Conservation (phyloP, 441 rosid species). For the Aquilaria agallochum region DNA sequence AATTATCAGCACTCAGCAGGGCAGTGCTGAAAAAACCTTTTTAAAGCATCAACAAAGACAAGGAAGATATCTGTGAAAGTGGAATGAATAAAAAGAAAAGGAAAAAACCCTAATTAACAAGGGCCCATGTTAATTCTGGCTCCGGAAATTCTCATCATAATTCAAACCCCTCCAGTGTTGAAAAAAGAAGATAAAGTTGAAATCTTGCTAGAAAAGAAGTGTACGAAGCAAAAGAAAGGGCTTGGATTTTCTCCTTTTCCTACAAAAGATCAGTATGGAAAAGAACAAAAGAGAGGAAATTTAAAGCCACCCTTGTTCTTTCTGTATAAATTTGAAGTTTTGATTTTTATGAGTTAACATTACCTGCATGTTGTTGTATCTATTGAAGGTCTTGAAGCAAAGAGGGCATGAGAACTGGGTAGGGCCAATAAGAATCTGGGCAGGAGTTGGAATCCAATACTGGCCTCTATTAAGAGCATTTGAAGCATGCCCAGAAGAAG, state of each 20-base stretch:
- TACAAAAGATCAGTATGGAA: conserved; percentile 22
- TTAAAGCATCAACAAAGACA: conserved; percentile 15
- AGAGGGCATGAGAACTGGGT: conserved; percentile 84
- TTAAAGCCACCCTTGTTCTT: conserved; percentile 9
- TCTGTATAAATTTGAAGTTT: conserved; percentile 2
- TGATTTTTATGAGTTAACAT: not conserved
- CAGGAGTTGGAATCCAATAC: conserved; percentile 85
- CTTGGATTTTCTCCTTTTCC: conserved; percentile 15
- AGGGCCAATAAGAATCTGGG: conserved; percentile 82
- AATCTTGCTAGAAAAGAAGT: conserved; percentile 29
- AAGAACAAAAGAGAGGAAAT: conserved; percentile 23
- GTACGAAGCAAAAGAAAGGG: conserved; percentile 20
- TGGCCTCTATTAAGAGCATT: conserved; percentile 59
- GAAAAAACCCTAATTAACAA: conserved; percentile 28
- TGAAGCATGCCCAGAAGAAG: conserved; percentile 21
- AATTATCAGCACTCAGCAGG: no score
- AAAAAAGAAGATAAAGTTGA: conserved; percentile 30
- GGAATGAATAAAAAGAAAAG: conserved; percentile 15
- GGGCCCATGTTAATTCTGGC: conserved; percentile 25
- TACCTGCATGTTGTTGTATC: conserved; percentile 95
- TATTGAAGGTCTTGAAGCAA: conserved; percentile 84
- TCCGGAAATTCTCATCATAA: not conserved
- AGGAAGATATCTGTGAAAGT: conserved; percentile 22
- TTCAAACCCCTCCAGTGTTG: conserved; percentile 4
- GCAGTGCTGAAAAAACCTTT: not conserved